Conservation (phyloP, 805 yeast genomes). For the Saturnispora silvae region DNA sequence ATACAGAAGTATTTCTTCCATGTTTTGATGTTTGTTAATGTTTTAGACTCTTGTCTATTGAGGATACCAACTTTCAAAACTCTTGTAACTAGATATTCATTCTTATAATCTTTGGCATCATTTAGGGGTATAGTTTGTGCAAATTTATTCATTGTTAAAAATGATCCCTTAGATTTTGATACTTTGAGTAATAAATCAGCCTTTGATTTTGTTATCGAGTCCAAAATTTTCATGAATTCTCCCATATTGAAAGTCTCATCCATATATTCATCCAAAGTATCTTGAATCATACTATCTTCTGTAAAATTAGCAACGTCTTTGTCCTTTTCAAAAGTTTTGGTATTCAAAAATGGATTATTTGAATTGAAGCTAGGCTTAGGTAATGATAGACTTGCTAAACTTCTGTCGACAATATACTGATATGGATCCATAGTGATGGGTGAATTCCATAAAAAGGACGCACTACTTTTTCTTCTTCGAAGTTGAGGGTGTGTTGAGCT, state of each 20-base stretch:
- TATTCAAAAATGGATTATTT: conserved; percentile 18
- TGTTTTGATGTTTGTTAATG: conserved; percentile 17
- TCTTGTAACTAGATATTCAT: conserved; percentile 23
- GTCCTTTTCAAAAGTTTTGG: background rate
- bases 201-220: conserved; percentile 9
- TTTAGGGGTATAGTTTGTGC: conserved; percentile 7
- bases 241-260: conserved; percentile 10
- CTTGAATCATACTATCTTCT: conserved; percentile 5
- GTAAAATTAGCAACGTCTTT: background rate
- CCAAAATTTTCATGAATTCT: conserved; percentile 11
- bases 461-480: conserved; percentile 18
- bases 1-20: conserved; percentile 39
- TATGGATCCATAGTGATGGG: conserved; percentile 26
- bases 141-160: conserved; percentile 13
- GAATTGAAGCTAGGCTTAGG: conserved; percentile 12
- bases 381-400: conserved; percentile 15
- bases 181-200: conserved; percentile 16
- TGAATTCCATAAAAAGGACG: conserved; percentile 23
- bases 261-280: conserved; percentile 12
- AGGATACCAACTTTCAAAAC: conserved; percentile 32
- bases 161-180: conserved; percentile 19
- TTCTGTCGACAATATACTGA: conserved; percentile 25
- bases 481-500: conserved; percentile 6
- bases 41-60: conserved; percentile 30
- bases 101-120: conserved; percentile 9